Conservation (phyloP, 345 rosid genomes). For the Arabis alpina region DNA sequence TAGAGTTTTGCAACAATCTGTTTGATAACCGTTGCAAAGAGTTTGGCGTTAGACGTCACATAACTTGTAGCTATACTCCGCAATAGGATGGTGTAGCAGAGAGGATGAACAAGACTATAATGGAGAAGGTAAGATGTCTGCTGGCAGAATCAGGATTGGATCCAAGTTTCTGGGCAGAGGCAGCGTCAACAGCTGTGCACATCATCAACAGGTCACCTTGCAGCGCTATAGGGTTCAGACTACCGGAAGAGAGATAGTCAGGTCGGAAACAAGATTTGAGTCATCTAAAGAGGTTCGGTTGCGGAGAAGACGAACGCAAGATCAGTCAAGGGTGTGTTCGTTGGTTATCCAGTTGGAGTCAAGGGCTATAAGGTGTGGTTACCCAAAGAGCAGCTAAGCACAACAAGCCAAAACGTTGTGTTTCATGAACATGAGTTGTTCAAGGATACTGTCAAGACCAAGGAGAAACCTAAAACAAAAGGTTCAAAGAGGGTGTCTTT, state of each 20-base stretch:
- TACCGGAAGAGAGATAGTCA: not conserved
- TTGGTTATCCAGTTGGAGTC: no score
- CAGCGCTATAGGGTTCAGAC: not conserved
- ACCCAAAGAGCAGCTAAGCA: no score
- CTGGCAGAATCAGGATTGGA: not conserved
- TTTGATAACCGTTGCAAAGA: not conserved
- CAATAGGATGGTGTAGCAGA: not conserved
- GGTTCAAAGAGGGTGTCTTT: no score
- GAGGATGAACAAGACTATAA: not conserved
- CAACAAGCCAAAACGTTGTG: no score
- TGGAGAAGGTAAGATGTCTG: not conserved
- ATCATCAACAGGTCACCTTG: not conserved
- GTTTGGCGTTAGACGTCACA: not conserved
- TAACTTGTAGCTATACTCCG: not conserved
- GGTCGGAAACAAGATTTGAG: no score
- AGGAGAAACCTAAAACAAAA: no score
- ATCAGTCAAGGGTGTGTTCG: no score
- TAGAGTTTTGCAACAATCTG: not conserved
- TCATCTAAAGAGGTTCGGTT: no score
- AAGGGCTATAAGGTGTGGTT: no score
- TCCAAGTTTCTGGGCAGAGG: not conserved
- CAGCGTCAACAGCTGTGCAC: not conserved
- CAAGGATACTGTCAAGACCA: no score
- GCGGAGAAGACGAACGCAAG: no score
- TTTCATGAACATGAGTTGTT: no score